Conservation (phyloP, 306 rosid species). For the Ceratonia siliqua region DNA sequence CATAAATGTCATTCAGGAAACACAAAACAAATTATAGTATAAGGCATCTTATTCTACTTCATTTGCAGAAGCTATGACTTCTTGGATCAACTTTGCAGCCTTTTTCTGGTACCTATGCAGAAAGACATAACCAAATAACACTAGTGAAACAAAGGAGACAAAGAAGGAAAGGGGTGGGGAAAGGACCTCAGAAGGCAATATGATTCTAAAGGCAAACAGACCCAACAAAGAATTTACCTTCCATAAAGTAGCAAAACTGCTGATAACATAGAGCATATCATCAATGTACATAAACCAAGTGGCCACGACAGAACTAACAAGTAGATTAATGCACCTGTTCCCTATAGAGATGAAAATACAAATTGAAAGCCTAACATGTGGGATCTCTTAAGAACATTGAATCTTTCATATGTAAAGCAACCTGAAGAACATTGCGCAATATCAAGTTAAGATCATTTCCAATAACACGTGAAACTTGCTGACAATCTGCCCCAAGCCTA, state of each 20-base stretch:
- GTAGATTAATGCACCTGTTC: conserved; percentile 78
- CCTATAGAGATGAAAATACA: conserved; percentile 51
- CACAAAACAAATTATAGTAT: conserved; percentile 2
- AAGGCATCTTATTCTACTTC: conserved; percentile 55
- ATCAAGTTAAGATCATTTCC: conserved; percentile 95
- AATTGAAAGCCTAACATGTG: conserved; percentile 25
- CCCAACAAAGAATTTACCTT: conserved; percentile 45
- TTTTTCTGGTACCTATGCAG: conserved; percentile 84
- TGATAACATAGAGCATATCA: conserved; percentile 71
- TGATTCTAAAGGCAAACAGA: conserved; percentile 33
- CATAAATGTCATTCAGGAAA: conserved; percentile 1
- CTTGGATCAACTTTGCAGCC: conserved; percentile 87
- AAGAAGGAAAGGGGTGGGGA: neutral
- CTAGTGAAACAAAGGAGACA: neutral
- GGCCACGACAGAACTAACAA: conserved; percentile 83
- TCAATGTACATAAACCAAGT: conserved; percentile 83
- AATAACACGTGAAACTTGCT: conserved; percentile 93
- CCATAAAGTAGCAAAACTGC: conserved; percentile 81
- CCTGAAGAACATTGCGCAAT: conserved; percentile 90
- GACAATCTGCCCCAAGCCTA: conserved; percentile 99
- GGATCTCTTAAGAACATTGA: conserved; percentile 17
- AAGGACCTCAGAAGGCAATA: conserved; percentile 7
- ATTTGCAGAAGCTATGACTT: conserved; percentile 90
- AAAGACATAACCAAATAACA: conserved; percentile 34
- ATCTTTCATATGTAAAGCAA: conserved; percentile 35